Percentiles rank a stretch among this genome's conserved stretches.
Conservation (phyloP, 768 basidiomycete genomes). For the Calocybe gangraenosa region DNA sequence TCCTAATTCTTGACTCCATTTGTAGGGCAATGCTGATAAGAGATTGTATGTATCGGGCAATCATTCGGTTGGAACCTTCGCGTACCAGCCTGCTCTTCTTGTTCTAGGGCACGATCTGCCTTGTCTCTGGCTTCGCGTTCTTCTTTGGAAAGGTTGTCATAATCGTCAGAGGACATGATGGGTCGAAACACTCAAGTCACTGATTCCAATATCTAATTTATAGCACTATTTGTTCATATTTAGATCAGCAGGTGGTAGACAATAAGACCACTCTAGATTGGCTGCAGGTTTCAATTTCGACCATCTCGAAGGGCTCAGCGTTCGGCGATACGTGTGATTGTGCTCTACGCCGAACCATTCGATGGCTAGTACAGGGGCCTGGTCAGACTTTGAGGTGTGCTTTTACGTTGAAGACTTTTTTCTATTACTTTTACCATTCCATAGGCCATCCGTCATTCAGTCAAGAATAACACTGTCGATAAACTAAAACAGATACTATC, state of each 20-base stretch:
- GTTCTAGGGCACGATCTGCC: constrained; percentile 63
- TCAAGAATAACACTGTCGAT: constrained; percentile 81
- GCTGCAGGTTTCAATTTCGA: not conserved
- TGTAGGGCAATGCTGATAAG: constrained; percentile 75
- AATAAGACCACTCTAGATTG: constrained; percentile 5
- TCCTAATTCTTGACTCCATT: constrained; percentile 85
- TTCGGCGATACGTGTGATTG: not conserved
- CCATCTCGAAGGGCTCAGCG: not conserved
- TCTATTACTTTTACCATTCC: constrained; percentile 15
- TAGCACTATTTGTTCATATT: constrained; percentile 8
- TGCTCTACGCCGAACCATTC: constrained; percentile 12
- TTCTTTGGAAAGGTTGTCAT: constrained; percentile 74
- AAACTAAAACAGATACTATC: constrained; percentile 77
- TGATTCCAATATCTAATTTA: too few species aligned
- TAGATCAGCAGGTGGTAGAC: constrained; percentile 5
- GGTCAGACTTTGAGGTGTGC: constrained; percentile 74
- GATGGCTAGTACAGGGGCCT: constrained; percentile 62
- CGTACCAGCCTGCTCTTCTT: constrained; percentile 81
- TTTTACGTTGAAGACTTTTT: constrained; percentile 3
- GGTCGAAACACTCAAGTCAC: too few species aligned
- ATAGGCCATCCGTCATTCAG: constrained; percentile 63
- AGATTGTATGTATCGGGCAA: constrained; percentile 20
- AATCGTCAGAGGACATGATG: constrained; percentile 39
- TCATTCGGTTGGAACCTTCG: constrained; percentile 15
- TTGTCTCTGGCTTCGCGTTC: constrained; percentile 74